Percentiles rank a stretch among this genome's conserved stretches.
Evolutionary conservation across 1,284 basidiomycete species (phyloP).

Genomic region (Moniliophthora roreri): DNA sequence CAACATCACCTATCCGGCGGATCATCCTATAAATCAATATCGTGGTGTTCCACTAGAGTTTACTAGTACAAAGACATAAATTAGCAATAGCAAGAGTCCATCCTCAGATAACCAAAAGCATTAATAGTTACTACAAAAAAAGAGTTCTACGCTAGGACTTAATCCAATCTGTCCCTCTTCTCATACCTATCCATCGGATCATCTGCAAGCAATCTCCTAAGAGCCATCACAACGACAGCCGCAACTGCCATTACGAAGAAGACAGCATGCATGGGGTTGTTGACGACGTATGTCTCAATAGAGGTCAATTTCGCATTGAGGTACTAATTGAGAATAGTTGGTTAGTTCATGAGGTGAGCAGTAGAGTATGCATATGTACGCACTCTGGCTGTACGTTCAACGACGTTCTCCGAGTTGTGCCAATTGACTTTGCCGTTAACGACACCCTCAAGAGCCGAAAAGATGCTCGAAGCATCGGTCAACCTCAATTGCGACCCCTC

Average conservation of each 20-base stretch:
- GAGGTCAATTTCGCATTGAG: slow-evolving; percentile 49
- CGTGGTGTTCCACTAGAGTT: no score
- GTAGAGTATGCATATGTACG: slow-evolving; percentile 29
- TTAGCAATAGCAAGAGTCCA: no score
- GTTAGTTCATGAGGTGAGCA: not conserved
- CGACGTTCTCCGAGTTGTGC: slow-evolving; percentile 67
- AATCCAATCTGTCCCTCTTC: slow-evolving; percentile 7
- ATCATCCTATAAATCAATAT: no score
- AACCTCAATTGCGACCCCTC: slow-evolving; percentile 54
- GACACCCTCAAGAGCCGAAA: slow-evolving; percentile 71
- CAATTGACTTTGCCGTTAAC: slow-evolving; percentile 52
- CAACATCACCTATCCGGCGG: no score
- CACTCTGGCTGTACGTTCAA: slow-evolving; percentile 71
- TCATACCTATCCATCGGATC: slow-evolving; percentile 10
- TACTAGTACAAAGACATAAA: no score
- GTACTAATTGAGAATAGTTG: slow-evolving; percentile 35
- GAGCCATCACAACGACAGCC: slow-evolving; percentile 19
- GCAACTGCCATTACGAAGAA: slow-evolving; percentile 25
- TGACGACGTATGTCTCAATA: slow-evolving; percentile 43
- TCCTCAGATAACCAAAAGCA: no score
- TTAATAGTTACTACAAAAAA: not conserved
- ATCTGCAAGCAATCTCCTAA: slow-evolving; percentile 11
- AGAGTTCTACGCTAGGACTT: not conserved
- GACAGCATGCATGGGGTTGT: slow-evolving; percentile 35
- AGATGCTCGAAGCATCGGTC: slow-evolving; percentile 52